These are phyloP conservation scores for Ceratocystiopsis minuta DNA, from an alignment of 2,329 filamentous ascomycete species.

Conservation along the genomic window DNA sequence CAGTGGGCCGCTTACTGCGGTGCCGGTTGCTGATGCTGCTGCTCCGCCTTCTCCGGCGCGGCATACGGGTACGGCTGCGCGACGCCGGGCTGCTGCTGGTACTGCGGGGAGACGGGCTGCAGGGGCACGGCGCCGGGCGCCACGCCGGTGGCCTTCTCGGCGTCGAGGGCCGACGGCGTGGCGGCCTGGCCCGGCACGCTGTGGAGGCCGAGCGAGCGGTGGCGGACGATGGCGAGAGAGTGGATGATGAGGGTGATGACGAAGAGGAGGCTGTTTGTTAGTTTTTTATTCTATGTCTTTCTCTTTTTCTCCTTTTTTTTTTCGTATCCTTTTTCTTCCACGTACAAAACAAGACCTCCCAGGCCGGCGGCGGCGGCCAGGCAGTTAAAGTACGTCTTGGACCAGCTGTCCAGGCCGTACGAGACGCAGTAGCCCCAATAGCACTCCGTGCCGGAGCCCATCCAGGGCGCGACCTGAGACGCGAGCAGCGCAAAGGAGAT, in stretches of 20 bases:
- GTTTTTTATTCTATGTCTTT: no score
- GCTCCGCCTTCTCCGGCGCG: background rate
- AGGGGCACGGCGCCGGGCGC: background rate
- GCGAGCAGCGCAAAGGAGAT: slow-evolving; percentile 24
- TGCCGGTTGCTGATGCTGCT: background rate
- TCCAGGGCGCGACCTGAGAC: slow-evolving; percentile 15
- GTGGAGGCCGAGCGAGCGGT: slow-evolving; percentile 25
- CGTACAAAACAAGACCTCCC: slow-evolving; percentile 26
- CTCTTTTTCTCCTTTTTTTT: background rate
- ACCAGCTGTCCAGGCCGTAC: slow-evolving; percentile 5
- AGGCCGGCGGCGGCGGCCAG: slow-evolving; percentile 21
- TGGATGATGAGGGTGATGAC: slow-evolving; percentile 23
- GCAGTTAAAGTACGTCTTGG: slow-evolving; percentile 10
- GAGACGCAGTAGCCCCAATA: slow-evolving; percentile 12
- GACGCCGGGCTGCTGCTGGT: slow-evolving; percentile 3
- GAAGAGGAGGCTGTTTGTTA: slow-evolving; percentile 23
- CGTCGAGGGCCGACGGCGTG: slow-evolving; percentile 4
- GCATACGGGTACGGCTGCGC: slow-evolving; percentile 1
- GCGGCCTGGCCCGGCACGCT: slow-evolving; percentile 14
- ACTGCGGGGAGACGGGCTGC: background rate
- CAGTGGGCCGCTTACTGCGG: background rate
- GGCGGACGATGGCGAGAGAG: slow-evolving; percentile 22
- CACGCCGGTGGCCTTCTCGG: slow-evolving; percentile 8
- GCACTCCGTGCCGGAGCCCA: slow-evolving; percentile 10
- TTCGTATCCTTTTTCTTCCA: background rate